Conservation (phyloP, 345 rosid genomes). For the Noccaea caerulescens region DNA sequence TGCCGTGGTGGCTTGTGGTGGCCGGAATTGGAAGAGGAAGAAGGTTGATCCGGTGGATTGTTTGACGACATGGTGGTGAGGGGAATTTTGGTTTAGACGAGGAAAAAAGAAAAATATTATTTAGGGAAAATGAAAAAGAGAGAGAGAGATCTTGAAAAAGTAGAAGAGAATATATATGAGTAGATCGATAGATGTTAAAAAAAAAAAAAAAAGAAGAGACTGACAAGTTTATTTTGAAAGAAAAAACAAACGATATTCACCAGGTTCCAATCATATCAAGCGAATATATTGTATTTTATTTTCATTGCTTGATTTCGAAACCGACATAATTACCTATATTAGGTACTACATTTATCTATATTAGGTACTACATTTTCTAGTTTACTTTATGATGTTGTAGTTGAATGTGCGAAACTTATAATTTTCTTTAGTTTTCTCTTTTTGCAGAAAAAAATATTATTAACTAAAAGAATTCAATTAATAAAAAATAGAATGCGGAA, state of each 20-base stretch:
- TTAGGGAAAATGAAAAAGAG: constrained; percentile 18
- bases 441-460: no score
- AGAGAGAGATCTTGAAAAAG: constrained; percentile 3
- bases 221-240: constrained; percentile 14
- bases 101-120: constrained; percentile 1
- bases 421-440: no score
- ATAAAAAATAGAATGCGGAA: no score
- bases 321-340: constrained; percentile 24
- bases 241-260: neutral
- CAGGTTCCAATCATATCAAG: constrained; percentile 19
- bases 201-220: constrained; percentile 1
- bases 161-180: constrained; percentile 29
- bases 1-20: constrained; percentile 44
- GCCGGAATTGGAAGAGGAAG: constrained; percentile 23
- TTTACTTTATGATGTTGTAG: no score
- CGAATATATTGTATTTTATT: constrained; percentile 18
- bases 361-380: no score
- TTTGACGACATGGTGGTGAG: constrained; percentile 39
- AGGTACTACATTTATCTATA: no score
- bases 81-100: neutral
- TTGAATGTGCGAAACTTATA: no score
- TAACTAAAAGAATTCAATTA: no score
- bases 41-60: constrained; percentile 45
- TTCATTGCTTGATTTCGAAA: constrained; percentile 2
- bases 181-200: neutral